Evolutionary conservation across 2,329 filamentous ascomycete species (phyloP).

Genomic region (Amylocarpus encephaloides): DNA sequence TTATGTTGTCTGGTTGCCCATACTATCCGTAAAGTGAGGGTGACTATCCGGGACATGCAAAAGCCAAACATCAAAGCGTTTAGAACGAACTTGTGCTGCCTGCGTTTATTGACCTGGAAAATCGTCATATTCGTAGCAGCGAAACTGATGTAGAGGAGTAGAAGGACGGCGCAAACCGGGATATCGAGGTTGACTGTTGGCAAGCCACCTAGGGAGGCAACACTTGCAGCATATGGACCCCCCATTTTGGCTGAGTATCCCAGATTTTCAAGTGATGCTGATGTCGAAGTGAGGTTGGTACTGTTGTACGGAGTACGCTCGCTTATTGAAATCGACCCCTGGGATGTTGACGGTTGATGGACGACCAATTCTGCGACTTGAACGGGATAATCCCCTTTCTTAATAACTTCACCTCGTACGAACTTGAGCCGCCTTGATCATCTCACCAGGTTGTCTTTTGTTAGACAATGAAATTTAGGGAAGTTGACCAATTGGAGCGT

Average conservation of each 20-base stretch:
- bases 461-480: too few relatives aligned
- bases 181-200: conserved; percentile 54
- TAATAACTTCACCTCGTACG: too few relatives aligned
- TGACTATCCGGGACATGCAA: conserved; percentile 46
- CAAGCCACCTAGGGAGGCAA: conserved; percentile 46
- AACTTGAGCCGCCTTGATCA: too few relatives aligned
- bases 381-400: too few relatives aligned
- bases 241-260: background rate
- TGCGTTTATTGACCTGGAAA: conserved; percentile 43
- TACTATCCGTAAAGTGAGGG: conserved; percentile 41
- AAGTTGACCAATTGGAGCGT: too few relatives aligned
- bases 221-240: conserved; percentile 27
- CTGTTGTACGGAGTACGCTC: too few relatives aligned
- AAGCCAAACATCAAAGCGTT: conserved; percentile 51
- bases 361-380: too few relatives aligned
- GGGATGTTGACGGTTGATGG: too few relatives aligned
- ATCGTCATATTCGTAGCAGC: conserved; percentile 51
- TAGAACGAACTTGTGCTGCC: conserved; percentile 51
- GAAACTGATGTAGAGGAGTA: conserved; percentile 47
- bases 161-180: conserved; percentile 55
- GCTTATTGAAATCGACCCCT: too few relatives aligned
- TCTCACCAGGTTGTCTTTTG: too few relatives aligned
- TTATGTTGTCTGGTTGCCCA: conserved; percentile 47
- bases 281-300: too few relatives aligned
- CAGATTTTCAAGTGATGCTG: too few relatives aligned